phyloP scores from a whole-genome alignment of 176 grass and related monocot genomes.

The Eleusine indica region DNA sequence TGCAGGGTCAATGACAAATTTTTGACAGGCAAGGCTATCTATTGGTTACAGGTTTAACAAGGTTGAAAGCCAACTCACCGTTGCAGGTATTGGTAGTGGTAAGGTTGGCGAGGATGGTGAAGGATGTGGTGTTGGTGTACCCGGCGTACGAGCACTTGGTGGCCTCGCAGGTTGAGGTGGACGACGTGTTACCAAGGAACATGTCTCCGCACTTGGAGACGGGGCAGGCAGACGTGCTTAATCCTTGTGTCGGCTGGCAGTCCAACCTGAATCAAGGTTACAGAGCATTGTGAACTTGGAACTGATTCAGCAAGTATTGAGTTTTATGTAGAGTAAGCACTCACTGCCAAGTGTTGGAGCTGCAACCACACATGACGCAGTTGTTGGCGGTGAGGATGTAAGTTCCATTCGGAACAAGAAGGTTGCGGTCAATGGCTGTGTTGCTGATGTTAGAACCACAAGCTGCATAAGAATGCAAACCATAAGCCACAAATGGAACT shows the following conservation, averaged over 20 bases:
- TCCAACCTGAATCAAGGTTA: slow-evolving; percentile 55
- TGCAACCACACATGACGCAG: slow-evolving; percentile 86
- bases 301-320: not conserved
- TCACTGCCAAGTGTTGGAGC: slow-evolving; percentile 82
- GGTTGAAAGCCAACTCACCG: slow-evolving; percentile 33
- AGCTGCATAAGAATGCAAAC: slow-evolving; percentile 43
- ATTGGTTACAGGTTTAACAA: not conserved
- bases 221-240: slow-evolving; percentile 56
- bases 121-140: slow-evolving; percentile 73
- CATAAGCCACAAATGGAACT: not conserved
- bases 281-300: not conserved
- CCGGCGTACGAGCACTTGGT: slow-evolving; percentile 69
- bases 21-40: not conserved
- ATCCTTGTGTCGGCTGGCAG: slow-evolving; percentile 62
- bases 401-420: slow-evolving; percentile 73
- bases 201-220: slow-evolving; percentile 64
- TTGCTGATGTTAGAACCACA: slow-evolving; percentile 79
- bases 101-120: slow-evolving; percentile 70
- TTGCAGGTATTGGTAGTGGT: slow-evolving; percentile 64
- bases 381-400: slow-evolving; percentile 85
- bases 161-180: slow-evolving; percentile 54
- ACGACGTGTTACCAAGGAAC: slow-evolving; percentile 69
- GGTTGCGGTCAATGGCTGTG: slow-evolving; percentile 55
- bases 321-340: slow-evolving; percentile 23
- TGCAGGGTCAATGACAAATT: slow-evolving; percentile 41